phyloP scores from a whole-genome alignment of 495 filamentous ascomycete species.

The Neurospora sublineolata region DNA sequence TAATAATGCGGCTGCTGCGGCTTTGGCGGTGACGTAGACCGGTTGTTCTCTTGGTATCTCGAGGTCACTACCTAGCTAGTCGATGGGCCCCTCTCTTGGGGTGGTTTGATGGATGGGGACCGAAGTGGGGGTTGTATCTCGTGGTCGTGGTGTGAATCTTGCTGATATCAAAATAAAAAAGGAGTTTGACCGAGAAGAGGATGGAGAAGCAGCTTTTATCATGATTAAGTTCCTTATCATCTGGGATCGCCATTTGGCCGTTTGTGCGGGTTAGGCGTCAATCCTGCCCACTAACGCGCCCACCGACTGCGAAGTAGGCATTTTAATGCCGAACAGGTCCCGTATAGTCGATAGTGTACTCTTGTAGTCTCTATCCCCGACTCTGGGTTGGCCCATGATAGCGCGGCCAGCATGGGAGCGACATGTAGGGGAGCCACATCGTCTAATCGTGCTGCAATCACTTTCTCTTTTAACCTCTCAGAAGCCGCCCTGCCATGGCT shows the following conservation, averaged over 20 bases:
- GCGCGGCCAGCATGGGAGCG: not conserved
- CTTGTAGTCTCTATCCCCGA: not conserved
- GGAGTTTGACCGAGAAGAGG: not conserved
- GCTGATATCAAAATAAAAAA: not conserved
- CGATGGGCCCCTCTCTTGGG: not conserved
- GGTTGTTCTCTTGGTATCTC: not conserved
- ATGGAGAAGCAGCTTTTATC: not conserved
- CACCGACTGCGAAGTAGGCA: not conserved
- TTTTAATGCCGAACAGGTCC: not conserved
- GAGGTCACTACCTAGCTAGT: not conserved
- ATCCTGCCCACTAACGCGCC: not conserved
- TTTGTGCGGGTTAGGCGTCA: not conserved
- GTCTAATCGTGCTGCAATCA: not conserved
- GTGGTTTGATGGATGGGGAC: not conserved
- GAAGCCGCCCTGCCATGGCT: not conserved
- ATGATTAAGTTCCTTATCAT: not conserved
- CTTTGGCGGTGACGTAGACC: not conserved
- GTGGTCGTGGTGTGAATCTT: not conserved
- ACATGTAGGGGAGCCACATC: not conserved
- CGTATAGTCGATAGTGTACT: not conserved
- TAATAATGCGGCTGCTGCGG: not conserved
- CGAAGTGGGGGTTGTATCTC: not conserved
- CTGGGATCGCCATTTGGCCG: not conserved
- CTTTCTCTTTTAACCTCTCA: not conserved
- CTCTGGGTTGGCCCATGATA: not conserved